Evolutionary conservation across 2,329 filamentous ascomycete species (phyloP).

Genomic region (Colletotrichum lentis): DNA sequence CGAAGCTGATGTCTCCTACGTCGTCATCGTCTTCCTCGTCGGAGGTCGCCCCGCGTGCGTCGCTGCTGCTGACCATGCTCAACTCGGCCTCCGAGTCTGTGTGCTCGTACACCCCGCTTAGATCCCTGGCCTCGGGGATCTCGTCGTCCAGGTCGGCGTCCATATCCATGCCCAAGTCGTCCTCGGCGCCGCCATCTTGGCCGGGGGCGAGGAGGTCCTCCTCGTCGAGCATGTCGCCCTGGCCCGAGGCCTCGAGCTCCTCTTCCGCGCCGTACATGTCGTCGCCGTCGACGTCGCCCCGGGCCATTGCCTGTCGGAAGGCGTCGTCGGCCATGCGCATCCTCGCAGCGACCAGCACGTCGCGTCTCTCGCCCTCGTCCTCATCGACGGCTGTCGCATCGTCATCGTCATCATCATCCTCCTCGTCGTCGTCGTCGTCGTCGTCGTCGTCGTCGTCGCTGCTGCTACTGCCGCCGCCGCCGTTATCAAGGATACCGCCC

Average conservation of each 20-base stretch:
- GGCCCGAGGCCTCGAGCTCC: constrained; percentile 63
- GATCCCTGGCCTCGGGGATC: constrained; percentile 68
- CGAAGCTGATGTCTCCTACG: constrained; percentile 50
- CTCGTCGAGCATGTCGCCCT: constrained; percentile 69
- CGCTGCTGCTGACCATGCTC: constrained; percentile 56
- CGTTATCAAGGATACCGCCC: constrained; percentile 30
- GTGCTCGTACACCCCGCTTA: constrained; percentile 73
- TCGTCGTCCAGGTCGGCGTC: constrained; percentile 76
- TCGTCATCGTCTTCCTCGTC: constrained; percentile 41
- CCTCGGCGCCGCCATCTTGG: constrained; percentile 40
- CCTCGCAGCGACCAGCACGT: constrained; percentile 55
- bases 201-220: constrained; percentile 58
- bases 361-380: constrained; percentile 55
- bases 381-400: constrained; percentile 41
- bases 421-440: constrained; percentile 54
- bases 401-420: constrained; percentile 47
- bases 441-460: constrained; percentile 46
- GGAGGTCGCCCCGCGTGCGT: constrained; percentile 33
- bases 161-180: constrained; percentile 61
- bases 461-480: constrained; percentile 45
- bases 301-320: constrained; percentile 65
- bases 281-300: constrained; percentile 57
- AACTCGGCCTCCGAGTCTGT: constrained; percentile 77
- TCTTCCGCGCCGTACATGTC: constrained; percentile 64
- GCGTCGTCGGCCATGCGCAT: constrained; percentile 68